Evolutionary conservation across 805 yeast genomes (phyloP).

Genomic region (Priceomyces fermenticarens): DNA sequence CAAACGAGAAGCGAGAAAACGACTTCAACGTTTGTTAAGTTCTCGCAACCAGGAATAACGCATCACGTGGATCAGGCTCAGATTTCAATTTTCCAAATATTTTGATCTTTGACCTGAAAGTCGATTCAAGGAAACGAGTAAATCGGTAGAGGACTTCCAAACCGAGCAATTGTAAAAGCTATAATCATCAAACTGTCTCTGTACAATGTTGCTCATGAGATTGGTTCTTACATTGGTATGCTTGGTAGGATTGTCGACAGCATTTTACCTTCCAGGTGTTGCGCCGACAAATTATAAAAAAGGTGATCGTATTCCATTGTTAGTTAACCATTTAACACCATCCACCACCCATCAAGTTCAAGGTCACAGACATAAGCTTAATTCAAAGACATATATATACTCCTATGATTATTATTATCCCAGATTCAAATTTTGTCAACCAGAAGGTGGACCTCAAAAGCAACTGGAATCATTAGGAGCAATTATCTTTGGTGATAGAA

Average conservation of each 20-base stretch:
- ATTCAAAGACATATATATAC: conserved; percentile 56
- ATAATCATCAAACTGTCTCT: too few species aligned
- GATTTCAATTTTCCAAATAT: too few species aligned
- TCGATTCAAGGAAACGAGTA: too few species aligned
- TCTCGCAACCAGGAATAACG: too few species aligned
- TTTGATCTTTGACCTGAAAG: too few species aligned
- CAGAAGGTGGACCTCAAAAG: conserved; percentile 59
- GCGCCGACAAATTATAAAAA: conserved; percentile 86
- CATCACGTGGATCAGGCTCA: too few species aligned
- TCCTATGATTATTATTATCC: conserved; percentile 83
- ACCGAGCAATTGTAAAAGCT: too few species aligned
- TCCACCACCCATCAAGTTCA: conserved; percentile 43
- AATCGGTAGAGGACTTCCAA: too few species aligned
- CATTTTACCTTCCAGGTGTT: conserved; percentile 91
- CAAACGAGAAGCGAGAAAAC: too few species aligned
- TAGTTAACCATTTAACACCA: conserved; percentile 91
- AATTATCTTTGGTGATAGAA: conserved; percentile 91
- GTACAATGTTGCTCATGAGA: too few species aligned
- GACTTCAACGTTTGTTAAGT: too few species aligned
- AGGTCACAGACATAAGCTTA: conserved; percentile 22
- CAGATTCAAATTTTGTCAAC: conserved; percentile 80
- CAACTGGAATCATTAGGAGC: conserved; percentile 92
- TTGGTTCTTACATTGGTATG: conserved; percentile 9
- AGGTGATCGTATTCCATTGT: conserved; percentile 70
- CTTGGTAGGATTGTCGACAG: conserved; percentile 29